Percentiles rank a stretch among this genome's conserved stretches.
phyloP scores from a whole-genome alignment of 305 asterid species.

The Solanum aculeatissimum region DNA sequence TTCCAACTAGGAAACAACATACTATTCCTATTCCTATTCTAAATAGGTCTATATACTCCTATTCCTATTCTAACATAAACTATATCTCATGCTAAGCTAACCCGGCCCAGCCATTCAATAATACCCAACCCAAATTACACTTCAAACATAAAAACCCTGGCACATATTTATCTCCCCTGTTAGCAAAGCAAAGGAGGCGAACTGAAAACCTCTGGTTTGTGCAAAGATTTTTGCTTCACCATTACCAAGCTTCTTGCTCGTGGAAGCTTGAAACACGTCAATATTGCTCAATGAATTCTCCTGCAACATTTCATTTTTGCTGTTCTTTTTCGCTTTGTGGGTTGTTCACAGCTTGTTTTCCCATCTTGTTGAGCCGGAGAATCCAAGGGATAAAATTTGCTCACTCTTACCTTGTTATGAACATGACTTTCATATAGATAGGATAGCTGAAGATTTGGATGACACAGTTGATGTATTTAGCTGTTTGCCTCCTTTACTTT shows the following conservation, averaged over 20 bases:
- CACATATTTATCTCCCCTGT: no score
- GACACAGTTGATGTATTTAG: not conserved
- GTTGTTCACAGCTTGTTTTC: not conserved
- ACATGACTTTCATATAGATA: not conserved
- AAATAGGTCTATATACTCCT: no score
- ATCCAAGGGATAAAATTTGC: not conserved
- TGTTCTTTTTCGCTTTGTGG: not conserved
- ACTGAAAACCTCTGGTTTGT: not conserved
- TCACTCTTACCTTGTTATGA: not conserved
- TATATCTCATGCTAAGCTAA: not conserved
- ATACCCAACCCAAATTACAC: not conserved
- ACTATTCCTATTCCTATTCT: no score
- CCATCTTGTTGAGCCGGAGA: not conserved
- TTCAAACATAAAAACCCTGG: slow-evolving; percentile 24
- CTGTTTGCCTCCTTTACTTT: not conserved
- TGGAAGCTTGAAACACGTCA: slow-evolving; percentile 20
- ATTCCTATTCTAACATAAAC: no score
- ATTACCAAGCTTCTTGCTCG: slow-evolving; percentile 25
- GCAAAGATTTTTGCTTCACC: slow-evolving; percentile 4
- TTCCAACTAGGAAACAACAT: no score
- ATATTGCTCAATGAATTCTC: slow-evolving; percentile 19
- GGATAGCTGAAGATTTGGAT: not conserved
- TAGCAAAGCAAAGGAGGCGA: no score
- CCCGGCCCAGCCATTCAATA: not conserved
- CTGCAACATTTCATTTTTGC: slow-evolving; percentile 9